Conservation (phyloP, 208 protist genomes). For the Blechomonas ayalai region DNA sequence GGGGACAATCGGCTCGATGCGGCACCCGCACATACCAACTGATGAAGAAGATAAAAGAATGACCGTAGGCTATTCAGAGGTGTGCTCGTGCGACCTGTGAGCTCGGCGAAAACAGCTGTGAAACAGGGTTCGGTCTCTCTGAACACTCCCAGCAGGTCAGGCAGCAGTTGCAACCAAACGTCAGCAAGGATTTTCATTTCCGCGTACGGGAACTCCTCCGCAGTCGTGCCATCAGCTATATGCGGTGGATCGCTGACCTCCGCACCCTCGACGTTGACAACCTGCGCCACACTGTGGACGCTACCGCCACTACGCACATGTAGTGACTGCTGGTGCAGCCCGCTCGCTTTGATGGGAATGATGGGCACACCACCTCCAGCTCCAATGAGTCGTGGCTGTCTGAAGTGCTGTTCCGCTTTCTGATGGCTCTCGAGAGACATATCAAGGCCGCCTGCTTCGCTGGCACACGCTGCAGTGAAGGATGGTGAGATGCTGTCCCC, state of each 20-base stretch:
- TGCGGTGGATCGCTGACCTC: too few species aligned
- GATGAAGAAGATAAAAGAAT: slow-evolving; percentile 8
- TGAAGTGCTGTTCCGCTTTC: too few species aligned
- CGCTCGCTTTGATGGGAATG: neutral
- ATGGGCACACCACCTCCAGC: neutral
- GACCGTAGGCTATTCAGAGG: neutral
- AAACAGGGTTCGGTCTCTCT: neutral
- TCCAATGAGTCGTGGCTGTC: neutral
- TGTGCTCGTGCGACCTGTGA: neutral
- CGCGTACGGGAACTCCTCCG: slow-evolving; percentile 1
- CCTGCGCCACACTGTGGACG: neutral
- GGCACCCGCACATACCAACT: neutral
- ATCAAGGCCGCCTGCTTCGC: too few species aligned
- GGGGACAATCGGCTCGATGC: neutral
- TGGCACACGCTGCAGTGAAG: too few species aligned
- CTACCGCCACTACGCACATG: neutral
- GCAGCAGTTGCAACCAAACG: slow-evolving; percentile 2
- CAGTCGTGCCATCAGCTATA: too few species aligned
- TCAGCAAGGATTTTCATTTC: slow-evolving; percentile 1
- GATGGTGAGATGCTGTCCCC: too few species aligned
- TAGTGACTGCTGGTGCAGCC: neutral
- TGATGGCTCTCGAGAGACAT: too few species aligned
- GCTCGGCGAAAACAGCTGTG: neutral
- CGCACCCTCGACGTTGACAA: neutral
- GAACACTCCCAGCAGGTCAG: neutral